Percentiles rank a stretch among this genome's conserved stretches.
phyloP scores from a whole-genome alignment of 2,329 filamentous ascomycete genomes.

The Coniochaeta sp. region DNA sequence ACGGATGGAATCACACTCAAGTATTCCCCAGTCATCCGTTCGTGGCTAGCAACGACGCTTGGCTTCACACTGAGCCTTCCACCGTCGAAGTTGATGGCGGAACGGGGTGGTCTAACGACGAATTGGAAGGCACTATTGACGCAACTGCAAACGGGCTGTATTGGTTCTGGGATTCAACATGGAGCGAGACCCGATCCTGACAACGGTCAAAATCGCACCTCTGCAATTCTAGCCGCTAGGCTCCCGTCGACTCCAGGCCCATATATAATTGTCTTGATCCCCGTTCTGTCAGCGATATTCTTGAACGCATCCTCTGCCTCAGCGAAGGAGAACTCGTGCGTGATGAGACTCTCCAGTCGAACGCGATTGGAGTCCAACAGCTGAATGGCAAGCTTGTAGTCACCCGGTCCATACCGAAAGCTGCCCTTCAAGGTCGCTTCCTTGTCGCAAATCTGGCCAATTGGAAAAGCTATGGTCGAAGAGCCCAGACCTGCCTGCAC shows the following conservation, averaged over 20 bases:
- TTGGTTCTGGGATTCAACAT: neutral
- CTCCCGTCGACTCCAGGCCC: constrained; percentile 31
- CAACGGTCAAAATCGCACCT: neutral
- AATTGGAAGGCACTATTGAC: neutral
- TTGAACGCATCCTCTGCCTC: constrained; percentile 79
- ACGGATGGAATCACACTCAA: neutral
- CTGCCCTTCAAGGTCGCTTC: constrained; percentile 78
- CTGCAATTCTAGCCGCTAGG: neutral
- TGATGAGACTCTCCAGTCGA: constrained; percentile 73
- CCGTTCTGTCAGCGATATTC: constrained; percentile 74
- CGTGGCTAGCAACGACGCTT: neutral
- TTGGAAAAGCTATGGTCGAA: constrained; percentile 77
- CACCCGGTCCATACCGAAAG: constrained; percentile 79
- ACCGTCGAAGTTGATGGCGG: neutral
- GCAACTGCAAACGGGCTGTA: neutral
- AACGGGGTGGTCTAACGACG: neutral
- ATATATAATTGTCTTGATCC: constrained; percentile 60
- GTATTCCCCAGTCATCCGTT: neutral
- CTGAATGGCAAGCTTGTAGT: constrained; percentile 75
- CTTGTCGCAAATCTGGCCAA: constrained; percentile 79
- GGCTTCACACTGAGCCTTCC: neutral
- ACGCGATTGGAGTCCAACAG: constrained; percentile 66
- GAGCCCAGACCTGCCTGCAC: constrained; percentile 86
- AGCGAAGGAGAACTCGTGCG: constrained; percentile 65
- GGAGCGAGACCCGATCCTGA: neutral